These are phyloP conservation scores for Aotearoamyces nothofagi DNA, from an alignment of 2,329 filamentous ascomycete species.

Conservation along the genomic window DNA sequence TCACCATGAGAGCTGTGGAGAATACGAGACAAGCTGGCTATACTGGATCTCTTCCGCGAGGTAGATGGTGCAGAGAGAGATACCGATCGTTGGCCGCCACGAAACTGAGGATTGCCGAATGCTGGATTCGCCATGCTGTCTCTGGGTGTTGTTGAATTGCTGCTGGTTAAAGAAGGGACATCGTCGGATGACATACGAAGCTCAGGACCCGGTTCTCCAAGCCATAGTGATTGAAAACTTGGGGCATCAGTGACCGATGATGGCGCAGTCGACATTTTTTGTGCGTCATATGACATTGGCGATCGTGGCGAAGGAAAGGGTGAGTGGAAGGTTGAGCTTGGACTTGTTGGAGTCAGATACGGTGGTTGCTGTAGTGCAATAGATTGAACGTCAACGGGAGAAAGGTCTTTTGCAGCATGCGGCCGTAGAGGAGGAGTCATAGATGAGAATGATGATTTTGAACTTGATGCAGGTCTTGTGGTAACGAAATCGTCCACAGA, in stretches of 20 bases:
- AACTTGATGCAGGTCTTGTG: conserved; percentile 19
- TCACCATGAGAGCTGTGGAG: conserved; percentile 64
- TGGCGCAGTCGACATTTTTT: conserved; percentile 58
- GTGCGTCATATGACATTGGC: conserved; percentile 53
- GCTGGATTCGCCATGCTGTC: conserved; percentile 38
- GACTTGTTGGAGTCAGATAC: conserved; percentile 40
- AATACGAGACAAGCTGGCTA: conserved; percentile 62
- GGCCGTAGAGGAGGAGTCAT: conserved; percentile 16
- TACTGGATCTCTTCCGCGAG: conserved; percentile 57
- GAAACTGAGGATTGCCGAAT: conserved; percentile 27
- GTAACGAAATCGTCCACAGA: conserved; percentile 22
- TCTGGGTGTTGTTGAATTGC: conserved; percentile 60
- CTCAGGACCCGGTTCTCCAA: conserved; percentile 62
- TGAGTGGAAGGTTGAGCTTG: conserved; percentile 40
- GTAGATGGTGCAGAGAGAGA: conserved; percentile 47
- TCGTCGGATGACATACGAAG: conserved; percentile 57
- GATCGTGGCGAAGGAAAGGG: conserved; percentile 49
- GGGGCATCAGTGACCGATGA: conserved; percentile 61
- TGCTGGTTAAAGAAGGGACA: conserved; percentile 61
- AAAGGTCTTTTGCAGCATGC: conserved; percentile 24
- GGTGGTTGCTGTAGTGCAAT: conserved; percentile 22
- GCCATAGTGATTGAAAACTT: conserved; percentile 52
- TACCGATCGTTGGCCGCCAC: conserved; percentile 41
- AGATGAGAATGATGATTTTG: conserved; percentile 20
- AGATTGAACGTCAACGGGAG: conserved; percentile 32